A percentile compares a stretch with the other conserved stretches of the same genome.
Evolutionary conservation across 1,139 yeast species (phyloP).

Genomic region (Saccharomycopsis crataegensis): DNA sequence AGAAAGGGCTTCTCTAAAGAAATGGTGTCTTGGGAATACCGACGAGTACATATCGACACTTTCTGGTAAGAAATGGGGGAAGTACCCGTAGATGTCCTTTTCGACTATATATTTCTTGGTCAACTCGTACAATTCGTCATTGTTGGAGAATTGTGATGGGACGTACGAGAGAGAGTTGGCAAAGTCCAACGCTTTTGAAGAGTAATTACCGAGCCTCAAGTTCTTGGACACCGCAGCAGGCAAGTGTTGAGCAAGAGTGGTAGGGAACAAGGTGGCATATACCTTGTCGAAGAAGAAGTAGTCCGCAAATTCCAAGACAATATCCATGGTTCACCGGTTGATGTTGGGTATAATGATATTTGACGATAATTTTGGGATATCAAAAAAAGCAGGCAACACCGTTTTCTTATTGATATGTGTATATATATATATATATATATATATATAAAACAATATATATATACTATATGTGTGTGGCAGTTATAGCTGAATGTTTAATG

Average conservation of each 20-base stretch:
- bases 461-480: too few relatives aligned
- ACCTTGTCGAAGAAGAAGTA: constrained; percentile 61
- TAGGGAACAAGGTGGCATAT: constrained; percentile 58
- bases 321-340: constrained; percentile 57
- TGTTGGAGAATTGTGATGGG: neutral
- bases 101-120: constrained; percentile 15
- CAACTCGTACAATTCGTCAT: constrained; percentile 4
- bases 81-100: constrained; percentile 39
- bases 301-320: constrained; percentile 75
- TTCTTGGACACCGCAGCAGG: constrained; percentile 28
- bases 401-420: too few relatives aligned
- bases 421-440: too few relatives aligned
- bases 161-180: neutral
- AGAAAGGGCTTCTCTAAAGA: constrained; percentile 62
- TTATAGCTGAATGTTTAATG: too few relatives aligned
- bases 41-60: constrained; percentile 53
- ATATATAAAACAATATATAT: too few relatives aligned
- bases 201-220: constrained; percentile 18
- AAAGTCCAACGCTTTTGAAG: constrained; percentile 12
- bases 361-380: too few relatives aligned
- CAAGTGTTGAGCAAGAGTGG: constrained; percentile 32
- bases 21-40: constrained; percentile 59
- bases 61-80: constrained; percentile 42
- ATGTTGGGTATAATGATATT: too few relatives aligned
- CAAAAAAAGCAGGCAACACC: too few relatives aligned